Percentiles rank a stretch among this genome's conserved stretches.
These are phyloP conservation scores for Ocimum tenuiflorum DNA, from an alignment of 257 asterid species.

Conservation along the genomic window DNA sequence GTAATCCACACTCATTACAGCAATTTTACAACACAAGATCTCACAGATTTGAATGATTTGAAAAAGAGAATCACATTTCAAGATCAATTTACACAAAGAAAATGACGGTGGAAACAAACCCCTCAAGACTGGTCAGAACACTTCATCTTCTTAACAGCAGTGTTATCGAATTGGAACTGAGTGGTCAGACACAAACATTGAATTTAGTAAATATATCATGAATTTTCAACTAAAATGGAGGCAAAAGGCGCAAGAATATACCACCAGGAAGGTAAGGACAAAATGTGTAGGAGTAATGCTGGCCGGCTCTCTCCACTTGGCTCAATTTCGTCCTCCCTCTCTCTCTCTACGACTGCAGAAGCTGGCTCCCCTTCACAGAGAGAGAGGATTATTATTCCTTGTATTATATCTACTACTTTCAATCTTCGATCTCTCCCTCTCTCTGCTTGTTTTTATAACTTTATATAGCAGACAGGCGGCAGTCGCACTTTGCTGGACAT, in stretches of 20 bases:
- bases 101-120: constrained; percentile 11
- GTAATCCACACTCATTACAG: not conserved
- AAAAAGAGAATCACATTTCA: not conserved
- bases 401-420: not conserved
- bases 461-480: constrained; percentile 23
- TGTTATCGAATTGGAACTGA: not conserved
- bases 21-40: constrained; percentile 7
- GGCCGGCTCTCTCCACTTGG: constrained; percentile 21
- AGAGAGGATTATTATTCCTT: not conserved
- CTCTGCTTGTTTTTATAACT: not conserved
- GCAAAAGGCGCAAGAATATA: not conserved
- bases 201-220: not conserved
- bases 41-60: not conserved
- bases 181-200: not conserved
- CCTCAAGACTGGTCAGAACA: constrained; percentile 14
- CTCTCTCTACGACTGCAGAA: constrained; percentile 1
- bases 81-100: constrained; percentile 14
- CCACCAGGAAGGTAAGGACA: constrained; percentile 23
- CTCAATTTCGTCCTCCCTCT: not conserved
- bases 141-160: constrained; percentile 9
- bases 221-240: not conserved
- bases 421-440: constrained; percentile 2
- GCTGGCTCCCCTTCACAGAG: constrained; percentile 6
- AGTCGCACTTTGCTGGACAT: constrained; percentile 16
- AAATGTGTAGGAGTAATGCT: not conserved